Evolutionary conservation across 2,329 filamentous ascomycete species (phyloP), one percentile per base, ranked within the genome.

Genomic region (Calonectria honghensis): DNA sequence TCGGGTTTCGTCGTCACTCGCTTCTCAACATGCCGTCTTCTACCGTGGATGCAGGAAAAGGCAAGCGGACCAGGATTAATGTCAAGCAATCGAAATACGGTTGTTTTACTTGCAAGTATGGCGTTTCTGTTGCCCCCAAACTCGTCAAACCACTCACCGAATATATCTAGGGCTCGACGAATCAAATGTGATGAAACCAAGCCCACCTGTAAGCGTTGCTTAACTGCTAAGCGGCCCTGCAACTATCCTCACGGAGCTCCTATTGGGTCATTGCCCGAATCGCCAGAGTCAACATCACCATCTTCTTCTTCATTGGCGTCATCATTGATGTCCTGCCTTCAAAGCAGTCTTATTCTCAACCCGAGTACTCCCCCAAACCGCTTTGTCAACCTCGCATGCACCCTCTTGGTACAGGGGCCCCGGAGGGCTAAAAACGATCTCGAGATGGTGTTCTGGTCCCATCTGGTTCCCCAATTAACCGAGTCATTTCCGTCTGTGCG

Each of bases 101-200:
- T 13, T 79, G 78, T 24, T 76, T 78, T 24, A 79, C 78, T 5
- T 79, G 78, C 78, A 79, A 79, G 78, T 79, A 79, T n/a, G 70
- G 13, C 6, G 4, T 31, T 13, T 20, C n/a, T 13, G 0, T 6
- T 10, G 13, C 1, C 39, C 64, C 37, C 11, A 41, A 20, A 35
- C 31, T 39, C 31, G 18, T 18, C 16, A 35, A 61, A 20, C 11
- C 20, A 18, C 76, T 78, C 35, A 77, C 32, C 20, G 10, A 2
- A 57, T 32, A 20, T n/a, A 31, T 32, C 4, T 0, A 79, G 78
- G 59, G 67, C 76, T 14, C 51, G 78, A 6, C 78, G 78, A 45
- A 59, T 79, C 9, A 79, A 79, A 27, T 79, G 78, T 7, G 78
- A 79, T 67, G 78, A 79, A 2, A 37, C 57, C 0, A 79, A 79